Conservation (phyloP, 2,329 filamentous ascomycete genomes). For the Dothistroma septosporum region DNA sequence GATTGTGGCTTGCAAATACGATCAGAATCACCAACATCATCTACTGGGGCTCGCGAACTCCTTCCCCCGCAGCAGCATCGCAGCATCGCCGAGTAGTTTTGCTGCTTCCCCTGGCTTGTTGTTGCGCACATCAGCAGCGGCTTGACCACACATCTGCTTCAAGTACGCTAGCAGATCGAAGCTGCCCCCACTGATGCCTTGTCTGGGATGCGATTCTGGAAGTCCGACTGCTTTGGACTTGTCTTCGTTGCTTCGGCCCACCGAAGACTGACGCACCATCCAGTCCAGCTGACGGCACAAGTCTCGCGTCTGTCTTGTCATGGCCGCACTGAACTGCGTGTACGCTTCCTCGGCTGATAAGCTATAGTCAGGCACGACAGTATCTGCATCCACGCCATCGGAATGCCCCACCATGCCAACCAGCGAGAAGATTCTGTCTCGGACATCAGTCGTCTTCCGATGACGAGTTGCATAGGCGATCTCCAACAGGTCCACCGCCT, state of each 20-base stretch:
- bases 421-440: background rate
- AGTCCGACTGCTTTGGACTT: background rate
- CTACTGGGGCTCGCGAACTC: background rate
- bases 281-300: background rate
- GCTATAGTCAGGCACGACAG: background rate
- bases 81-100: background rate
- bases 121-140: background rate
- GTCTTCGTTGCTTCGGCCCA: too few relatives aligned
- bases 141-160: background rate
- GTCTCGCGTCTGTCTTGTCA: background rate
- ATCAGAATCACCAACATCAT: background rate
- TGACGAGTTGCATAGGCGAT: background rate
- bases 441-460: background rate
- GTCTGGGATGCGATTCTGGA: background rate
- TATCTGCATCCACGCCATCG: background rate
- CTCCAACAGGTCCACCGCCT: background rate
- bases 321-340: background rate
- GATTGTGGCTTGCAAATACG: too few relatives aligned
- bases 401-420: background rate
- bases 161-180: background rate
- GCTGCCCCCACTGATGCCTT: background rate
- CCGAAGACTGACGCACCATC: background rate
- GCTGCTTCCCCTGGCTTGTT: background rate
- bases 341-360: background rate
- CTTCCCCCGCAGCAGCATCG: background rate